phyloP scores from a whole-genome alignment of 495 filamentous ascomycete genomes.

The Talaromyces ruber region DNA sequence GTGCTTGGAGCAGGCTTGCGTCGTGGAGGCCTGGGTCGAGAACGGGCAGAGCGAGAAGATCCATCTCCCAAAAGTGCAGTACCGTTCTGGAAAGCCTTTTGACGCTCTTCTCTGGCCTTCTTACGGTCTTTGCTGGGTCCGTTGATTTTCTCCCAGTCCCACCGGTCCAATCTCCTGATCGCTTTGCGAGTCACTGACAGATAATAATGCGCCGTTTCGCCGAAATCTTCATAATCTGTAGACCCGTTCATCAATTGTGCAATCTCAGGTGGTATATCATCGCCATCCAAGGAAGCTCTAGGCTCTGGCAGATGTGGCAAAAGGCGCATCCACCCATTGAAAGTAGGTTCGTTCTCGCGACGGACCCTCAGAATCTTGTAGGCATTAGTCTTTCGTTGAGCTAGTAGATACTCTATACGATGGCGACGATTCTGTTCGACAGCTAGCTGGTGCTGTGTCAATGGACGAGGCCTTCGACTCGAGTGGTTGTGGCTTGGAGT shows the following conservation, averaged over 20 bases:
- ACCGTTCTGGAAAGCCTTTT: constrained; percentile 14
- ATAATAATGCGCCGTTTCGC: constrained; percentile 67
- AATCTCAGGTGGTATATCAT: constrained; percentile 48
- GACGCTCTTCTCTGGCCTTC: constrained; percentile 34
- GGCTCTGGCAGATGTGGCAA: constrained; percentile 55
- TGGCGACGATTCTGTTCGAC: constrained; percentile 83
- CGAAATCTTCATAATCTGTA: constrained; percentile 65
- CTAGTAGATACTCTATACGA: constrained; percentile 79
- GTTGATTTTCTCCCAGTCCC: constrained; percentile 52
- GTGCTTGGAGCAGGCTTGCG: constrained; percentile 27
- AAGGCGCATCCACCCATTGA: constrained; percentile 59
- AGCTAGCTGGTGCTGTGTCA: constrained; percentile 88
- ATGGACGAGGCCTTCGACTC: constrained; percentile 62
- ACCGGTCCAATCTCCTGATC: constrained; percentile 61
- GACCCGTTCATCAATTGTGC: constrained; percentile 62
- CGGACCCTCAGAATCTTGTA: constrained; percentile 50
- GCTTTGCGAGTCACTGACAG: constrained; percentile 63
- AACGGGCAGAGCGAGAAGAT: constrained; percentile 3
- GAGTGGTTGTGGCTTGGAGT: constrained; percentile 17
- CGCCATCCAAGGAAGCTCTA: constrained; percentile 70
- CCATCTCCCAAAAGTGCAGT: not conserved
- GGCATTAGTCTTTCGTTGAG: constrained; percentile 57
- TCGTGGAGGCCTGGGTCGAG: constrained; percentile 18
- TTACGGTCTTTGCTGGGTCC: constrained; percentile 35
- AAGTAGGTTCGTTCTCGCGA: constrained; percentile 50